Percentiles rank a stretch among this genome's conserved stretches.
phyloP scores from a whole-genome alignment of 768 basidiomycete genomes.

The Termitomyces sp. region DNA sequence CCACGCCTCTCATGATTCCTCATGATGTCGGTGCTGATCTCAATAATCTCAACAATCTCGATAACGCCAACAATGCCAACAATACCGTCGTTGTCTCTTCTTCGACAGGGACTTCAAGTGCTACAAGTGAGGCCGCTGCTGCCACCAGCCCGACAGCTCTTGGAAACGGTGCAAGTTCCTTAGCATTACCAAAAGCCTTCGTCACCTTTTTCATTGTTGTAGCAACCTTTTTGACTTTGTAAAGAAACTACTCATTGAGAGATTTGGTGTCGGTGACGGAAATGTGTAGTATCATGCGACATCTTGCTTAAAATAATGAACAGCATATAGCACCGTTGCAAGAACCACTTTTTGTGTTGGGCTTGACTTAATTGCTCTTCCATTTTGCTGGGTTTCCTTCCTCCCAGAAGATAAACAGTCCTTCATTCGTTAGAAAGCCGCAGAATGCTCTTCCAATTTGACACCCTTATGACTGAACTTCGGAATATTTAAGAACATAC shows the following conservation, averaged over 20 bases:
- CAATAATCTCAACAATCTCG: conserved; percentile 7
- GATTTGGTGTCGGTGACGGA: conserved; percentile 10
- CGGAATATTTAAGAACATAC: background rate
- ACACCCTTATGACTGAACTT: background rate
- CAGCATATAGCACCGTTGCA: conserved; percentile 22
- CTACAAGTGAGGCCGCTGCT: conserved; percentile 16
- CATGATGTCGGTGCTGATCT: conserved; percentile 47
- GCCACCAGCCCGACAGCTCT: conserved; percentile 20
- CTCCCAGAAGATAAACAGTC: conserved; percentile 6
- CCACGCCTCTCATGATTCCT: conserved; percentile 55
- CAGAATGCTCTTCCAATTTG: conserved; percentile 6
- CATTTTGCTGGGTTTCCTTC: conserved; percentile 17
- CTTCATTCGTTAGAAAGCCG: conserved; percentile 3
- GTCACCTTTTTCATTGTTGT: conserved; percentile 43
- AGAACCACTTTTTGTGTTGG: conserved; percentile 1
- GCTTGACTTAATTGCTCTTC: conserved; percentile 16
- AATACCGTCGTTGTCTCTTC: conserved; percentile 24
- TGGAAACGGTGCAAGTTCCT: conserved; percentile 45
- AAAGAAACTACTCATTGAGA: conserved; percentile 16
- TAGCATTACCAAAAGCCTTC: conserved; percentile 43
- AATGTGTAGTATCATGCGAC: conserved; percentile 13
- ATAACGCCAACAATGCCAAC: background rate
- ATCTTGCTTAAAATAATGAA: conserved; percentile 24
- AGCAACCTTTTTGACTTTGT: conserved; percentile 46
- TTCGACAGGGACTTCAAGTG: conserved; percentile 17